Evolutionary conservation across 1,284 basidiomycete genomes (phyloP).

Genomic region (Grifola frondosa): DNA sequence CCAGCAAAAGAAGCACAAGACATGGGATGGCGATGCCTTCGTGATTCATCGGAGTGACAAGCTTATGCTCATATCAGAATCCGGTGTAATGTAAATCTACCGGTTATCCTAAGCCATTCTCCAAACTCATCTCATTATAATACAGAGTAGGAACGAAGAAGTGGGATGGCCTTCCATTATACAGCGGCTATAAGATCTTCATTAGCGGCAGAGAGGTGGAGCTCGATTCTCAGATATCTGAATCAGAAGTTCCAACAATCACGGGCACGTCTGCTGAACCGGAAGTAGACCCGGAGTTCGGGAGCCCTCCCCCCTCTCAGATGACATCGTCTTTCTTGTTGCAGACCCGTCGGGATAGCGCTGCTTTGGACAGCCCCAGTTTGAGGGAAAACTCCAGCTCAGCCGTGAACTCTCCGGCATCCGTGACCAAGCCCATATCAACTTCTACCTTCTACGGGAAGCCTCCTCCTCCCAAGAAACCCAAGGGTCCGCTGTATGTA

Average conservation of each 20-base stretch:
- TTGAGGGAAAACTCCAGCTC: conserved; percentile 5
- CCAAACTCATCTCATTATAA: conserved; percentile 5
- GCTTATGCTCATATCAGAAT: conserved; percentile 64
- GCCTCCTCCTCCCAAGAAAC: conserved; percentile 40
- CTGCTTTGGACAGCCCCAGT: conserved; percentile 11
- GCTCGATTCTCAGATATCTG: conserved; percentile 50
- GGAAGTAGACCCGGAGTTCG: conserved; percentile 30
- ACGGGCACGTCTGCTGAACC: conserved; percentile 32
- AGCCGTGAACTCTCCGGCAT: conserved; percentile 16
- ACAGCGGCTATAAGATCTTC: conserved; percentile 46
- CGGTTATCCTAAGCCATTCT: no score
- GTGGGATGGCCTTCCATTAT: conserved; percentile 59
- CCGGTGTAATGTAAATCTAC: conserved; percentile 63
- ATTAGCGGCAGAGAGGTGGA: conserved; percentile 65
- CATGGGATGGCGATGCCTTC: conserved; percentile 83
- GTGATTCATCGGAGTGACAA: conserved; percentile 51
- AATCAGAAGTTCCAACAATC: conserved; percentile 50
- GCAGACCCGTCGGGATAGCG: conserved; percentile 3
- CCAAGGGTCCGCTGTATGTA: conserved; percentile 53
- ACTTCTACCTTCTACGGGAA: conserved; percentile 61
- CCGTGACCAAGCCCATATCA: conserved; percentile 46
- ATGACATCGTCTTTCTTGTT: conserved; percentile 13
- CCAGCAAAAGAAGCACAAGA: conserved; percentile 81
- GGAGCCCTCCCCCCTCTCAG: conserved; percentile 14
- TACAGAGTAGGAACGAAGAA: conserved; percentile 59